Evolutionary conservation across 352 stramenopile species (phyloP), one percentile per base, ranked within the genome.

Genomic region (Achlya hypogyna): DNA sequence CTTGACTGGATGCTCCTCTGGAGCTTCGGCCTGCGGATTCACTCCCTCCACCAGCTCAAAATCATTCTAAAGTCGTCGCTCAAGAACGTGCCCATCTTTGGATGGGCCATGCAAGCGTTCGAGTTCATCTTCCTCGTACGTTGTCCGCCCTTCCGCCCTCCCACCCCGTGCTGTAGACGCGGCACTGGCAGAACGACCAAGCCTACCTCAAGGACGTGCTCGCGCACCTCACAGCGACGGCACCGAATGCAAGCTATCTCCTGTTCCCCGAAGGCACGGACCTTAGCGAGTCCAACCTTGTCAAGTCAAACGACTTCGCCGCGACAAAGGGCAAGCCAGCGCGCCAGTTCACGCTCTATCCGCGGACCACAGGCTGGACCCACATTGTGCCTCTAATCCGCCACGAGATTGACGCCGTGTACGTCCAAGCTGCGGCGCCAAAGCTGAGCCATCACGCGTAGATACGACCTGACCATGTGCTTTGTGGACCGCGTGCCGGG

Each of bases 1-100:
- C 86, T 92, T 58, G 85, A 94, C 72, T 92, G 83, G 83, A 92
- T 92, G 83, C 69, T 92, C 29, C 65, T 92, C 38, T 94, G 85
- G 85, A 81, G 73, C 43, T 67, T 94, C 27, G 75, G 80, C 9
- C 72, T 86, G 67, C 74, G 84, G 28, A 86, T 74, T 22, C 63
- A 69, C 9, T 77, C 75, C 45, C 73, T 88, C 35, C 71, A 79
- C 42, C 72, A 78, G 23, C 68, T 94, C 43, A 78, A 78, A 51
- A 91, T 94, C 56, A 72, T 91, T 27, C 75, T 91, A 54, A 94
- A 94, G 71, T 79, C 78, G n/a, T 78, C 80, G 25, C 71, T 94
- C 35, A 80, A 81, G 27, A 75, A 75, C 58, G 69, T 87, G 31
- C 85, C 85, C 47, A 78, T 94, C 69, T 91, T 92, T 60, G 85